phyloP scores from a whole-genome alignment of 352 stramenopile genomes.

The Globisporangium yorkense region DNA sequence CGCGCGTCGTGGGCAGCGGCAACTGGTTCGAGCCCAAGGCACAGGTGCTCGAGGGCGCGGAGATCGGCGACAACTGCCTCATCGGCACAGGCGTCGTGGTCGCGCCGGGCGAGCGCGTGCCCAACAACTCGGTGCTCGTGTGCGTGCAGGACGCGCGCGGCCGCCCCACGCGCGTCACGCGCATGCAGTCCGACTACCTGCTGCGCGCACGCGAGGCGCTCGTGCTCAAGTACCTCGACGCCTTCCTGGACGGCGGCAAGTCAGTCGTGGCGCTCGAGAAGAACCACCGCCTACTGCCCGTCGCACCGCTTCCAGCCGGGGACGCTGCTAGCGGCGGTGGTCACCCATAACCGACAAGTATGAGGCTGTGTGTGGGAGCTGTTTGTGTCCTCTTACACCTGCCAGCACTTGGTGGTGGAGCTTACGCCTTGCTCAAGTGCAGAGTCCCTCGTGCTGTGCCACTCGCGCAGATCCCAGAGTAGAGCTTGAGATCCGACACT shows the following conservation, averaged over 20 bases:
- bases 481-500: too few relatives aligned
- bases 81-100: slow-evolving; percentile 80
- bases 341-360: too few relatives aligned
- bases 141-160: slow-evolving; percentile 33
- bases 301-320: not conserved
- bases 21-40: slow-evolving; percentile 82
- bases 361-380: too few relatives aligned
- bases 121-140: slow-evolving; percentile 74
- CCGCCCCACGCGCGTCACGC: slow-evolving; percentile 30
- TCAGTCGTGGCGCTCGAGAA: slow-evolving; percentile 71
- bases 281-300: slow-evolving; percentile 62
- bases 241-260: slow-evolving; percentile 59
- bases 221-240: slow-evolving; percentile 70
- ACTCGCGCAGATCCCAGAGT: too few relatives aligned
- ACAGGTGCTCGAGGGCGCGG: slow-evolving; percentile 33
- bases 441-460: too few relatives aligned
- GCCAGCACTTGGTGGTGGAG: too few relatives aligned
- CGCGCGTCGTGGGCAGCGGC: slow-evolving; percentile 41
- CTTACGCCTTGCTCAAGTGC: too few relatives aligned
- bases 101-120: slow-evolving; percentile 43
- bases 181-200: slow-evolving; percentile 63
- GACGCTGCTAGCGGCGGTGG: not conserved
- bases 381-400: too few relatives aligned
- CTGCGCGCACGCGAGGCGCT: slow-evolving; percentile 41
- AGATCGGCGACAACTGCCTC: slow-evolving; percentile 76